Percentiles rank a stretch among this genome's conserved stretches.
Conservation (phyloP, 2,329 filamentous ascomycete genomes). For the Calonectria leucothoes region DNA sequence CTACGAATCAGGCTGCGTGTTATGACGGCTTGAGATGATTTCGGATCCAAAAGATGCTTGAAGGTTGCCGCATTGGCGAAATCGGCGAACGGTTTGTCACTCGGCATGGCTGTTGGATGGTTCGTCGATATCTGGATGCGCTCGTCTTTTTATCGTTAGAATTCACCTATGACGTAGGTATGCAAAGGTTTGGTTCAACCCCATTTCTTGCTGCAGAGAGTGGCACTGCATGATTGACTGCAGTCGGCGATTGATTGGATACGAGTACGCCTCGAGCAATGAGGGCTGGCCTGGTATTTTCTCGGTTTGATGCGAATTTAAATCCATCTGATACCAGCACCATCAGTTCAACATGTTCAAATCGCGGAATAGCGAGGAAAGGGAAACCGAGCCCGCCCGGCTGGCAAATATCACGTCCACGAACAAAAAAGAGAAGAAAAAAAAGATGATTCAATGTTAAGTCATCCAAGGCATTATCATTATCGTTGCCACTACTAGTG, state of each 20-base stretch:
- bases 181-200: slow-evolving; percentile 15
- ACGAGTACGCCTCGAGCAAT: not conserved
- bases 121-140: not conserved
- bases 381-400: too few species aligned
- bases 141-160: slow-evolving; percentile 19
- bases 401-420: too few species aligned
- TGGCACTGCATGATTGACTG: slow-evolving; percentile 21
- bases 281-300: too few species aligned
- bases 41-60: not conserved
- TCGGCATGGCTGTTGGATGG: not conserved
- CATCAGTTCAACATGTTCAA: not conserved
- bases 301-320: not conserved
- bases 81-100: not conserved
- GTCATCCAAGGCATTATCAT: slow-evolving; percentile 44
- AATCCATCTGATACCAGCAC: not conserved
- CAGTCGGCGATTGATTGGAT: not conserved
- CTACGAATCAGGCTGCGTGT: not conserved
- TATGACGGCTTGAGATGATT: slow-evolving; percentile 10
- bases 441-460: not conserved
- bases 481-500: slow-evolving; percentile 29
- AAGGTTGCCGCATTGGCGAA: not conserved
- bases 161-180: slow-evolving; percentile 20
- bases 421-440: not conserved
- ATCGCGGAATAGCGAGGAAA: not conserved
- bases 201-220: slow-evolving; percentile 27